Percentiles rank a stretch among this genome's conserved stretches.
Conservation (phyloP, 2,329 filamentous ascomycete species). For the Hypomyces rosellus region DNA sequence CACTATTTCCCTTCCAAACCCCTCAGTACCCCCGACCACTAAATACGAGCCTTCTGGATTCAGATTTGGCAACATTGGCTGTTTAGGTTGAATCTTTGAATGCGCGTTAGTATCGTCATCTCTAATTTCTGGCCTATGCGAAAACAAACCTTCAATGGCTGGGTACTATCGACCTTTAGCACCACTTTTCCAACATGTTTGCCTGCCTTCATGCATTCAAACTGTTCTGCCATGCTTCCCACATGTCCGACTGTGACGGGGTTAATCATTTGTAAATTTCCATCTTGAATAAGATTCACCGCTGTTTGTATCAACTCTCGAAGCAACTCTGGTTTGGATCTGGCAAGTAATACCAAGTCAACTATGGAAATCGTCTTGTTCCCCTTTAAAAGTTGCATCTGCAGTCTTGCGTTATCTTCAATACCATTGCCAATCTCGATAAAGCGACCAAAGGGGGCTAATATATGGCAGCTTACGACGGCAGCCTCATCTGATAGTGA, state of each 20-base stretch:
- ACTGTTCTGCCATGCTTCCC: constrained; percentile 3
- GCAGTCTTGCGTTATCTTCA: constrained; percentile 1
- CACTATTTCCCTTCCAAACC: background rate
- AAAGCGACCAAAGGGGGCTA: constrained; percentile 9
- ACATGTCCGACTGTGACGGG: constrained; percentile 3
- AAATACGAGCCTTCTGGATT: constrained; percentile 5
- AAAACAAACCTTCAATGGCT: constrained; percentile 7
- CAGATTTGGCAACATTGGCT: constrained; percentile 3
- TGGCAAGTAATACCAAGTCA: constrained; percentile 4
- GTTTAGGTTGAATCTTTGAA: constrained; percentile 8
- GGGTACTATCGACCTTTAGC: constrained; percentile 2
- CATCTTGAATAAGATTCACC: constrained; percentile 4
- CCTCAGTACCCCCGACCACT: background rate
- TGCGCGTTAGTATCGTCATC: background rate
- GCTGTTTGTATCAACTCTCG: constrained; percentile 5
- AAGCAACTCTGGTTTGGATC: constrained; percentile 1
- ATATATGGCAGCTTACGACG: background rate
- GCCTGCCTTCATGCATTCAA: constrained; percentile 6
- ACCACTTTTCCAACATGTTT: constrained; percentile 4
- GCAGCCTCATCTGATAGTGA: constrained; percentile 15
- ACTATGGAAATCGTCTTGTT: constrained; percentile 7
- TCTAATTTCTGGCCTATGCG: background rate
- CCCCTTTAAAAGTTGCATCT: constrained; percentile 4
- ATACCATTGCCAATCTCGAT: constrained; percentile 9
- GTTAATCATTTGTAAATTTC: background rate